Evolutionary conservation across 1,284 basidiomycete genomes (phyloP).

Genomic region (Omphalotus olearius): DNA sequence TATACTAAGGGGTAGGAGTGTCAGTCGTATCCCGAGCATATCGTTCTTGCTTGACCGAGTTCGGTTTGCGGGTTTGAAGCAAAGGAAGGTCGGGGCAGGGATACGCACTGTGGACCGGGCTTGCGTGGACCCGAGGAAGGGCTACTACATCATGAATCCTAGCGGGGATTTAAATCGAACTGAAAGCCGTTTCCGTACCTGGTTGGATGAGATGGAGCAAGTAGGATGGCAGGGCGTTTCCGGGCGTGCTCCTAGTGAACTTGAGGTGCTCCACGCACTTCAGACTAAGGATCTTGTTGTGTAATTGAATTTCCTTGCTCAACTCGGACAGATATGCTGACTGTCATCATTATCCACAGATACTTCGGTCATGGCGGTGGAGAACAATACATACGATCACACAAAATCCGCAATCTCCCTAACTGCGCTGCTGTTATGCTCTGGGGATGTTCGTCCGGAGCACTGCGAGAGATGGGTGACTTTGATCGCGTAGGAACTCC

Average conservation of each 20-base stretch:
- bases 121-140: slow-evolving; percentile 59
- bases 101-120: slow-evolving; percentile 38
- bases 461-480: slow-evolving; percentile 86
- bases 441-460: slow-evolving; percentile 97
- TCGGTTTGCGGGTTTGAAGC: slow-evolving; percentile 40
- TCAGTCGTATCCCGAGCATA: slow-evolving; percentile 88
- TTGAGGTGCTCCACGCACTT: slow-evolving; percentile 74
- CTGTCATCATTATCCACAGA: slow-evolving; percentile 38
- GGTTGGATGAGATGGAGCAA: slow-evolving; percentile 66
- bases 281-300: slow-evolving; percentile 76
- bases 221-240: slow-evolving; percentile 83
- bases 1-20: slow-evolving; percentile 75
- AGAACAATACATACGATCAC: slow-evolving; percentile 89
- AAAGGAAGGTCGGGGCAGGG: slow-evolving; percentile 1
- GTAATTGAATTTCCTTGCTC: slow-evolving; percentile 45
- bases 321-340: background rate
- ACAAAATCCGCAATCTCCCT: slow-evolving; percentile 76
- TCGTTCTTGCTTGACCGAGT: slow-evolving; percentile 87
- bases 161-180: slow-evolving; percentile 86
- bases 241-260: slow-evolving; percentile 75
- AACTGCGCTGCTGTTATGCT: slow-evolving; percentile 93
- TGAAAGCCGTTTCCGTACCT: slow-evolving; percentile 76
- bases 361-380: slow-evolving; percentile 98
- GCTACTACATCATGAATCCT: slow-evolving; percentile 90
- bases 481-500: slow-evolving; percentile 92